Evolutionary conservation across 1,139 yeast genomes (phyloP), one percentile per base, ranked within the genome.

Genomic region (Ogataea hybrid): DNA sequence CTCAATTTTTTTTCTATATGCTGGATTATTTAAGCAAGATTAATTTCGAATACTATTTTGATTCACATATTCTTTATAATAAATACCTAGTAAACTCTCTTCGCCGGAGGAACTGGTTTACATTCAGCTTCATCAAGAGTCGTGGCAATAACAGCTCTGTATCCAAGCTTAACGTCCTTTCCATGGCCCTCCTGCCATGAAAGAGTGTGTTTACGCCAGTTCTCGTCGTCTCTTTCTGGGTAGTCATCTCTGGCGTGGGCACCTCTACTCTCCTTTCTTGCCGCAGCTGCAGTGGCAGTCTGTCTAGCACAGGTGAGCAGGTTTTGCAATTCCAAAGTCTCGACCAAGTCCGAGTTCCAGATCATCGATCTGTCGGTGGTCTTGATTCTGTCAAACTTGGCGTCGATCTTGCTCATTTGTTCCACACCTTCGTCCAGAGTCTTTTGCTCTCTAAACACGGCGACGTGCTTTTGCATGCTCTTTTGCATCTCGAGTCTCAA

Each of bases 211-310:
- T 92, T 92, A 94, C 89, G 88, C 98, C 98, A 92, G 75, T 88
- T 74, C 48, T 64, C 89, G 65, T 92, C 98, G 63, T 92, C 96
- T 81, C 98, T 88, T 50, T 81, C 83, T 61, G 95, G 97, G 74
- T 69, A 90, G 69, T 92, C 98, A 69, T 92, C 98, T 75, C 97
- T 85, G 51, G 98, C 97, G 63, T 92, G 98, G 41, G 98, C 98
- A 74, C 98, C 98, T 77, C 98, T 88, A 37, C 97, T 89, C 74
- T 92, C 98, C 62, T 74, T 84, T 78, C 98, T 87, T 46, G 89
- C 95, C 50, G 94, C 90, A 41, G 98, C 98, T 48, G 96, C 81
- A 54, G 72, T 73, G 35, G 97, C 97, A 42, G 97, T 90, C 75
- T 92, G 98, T 56, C 86, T 82, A 50, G 98, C 98, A 76, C 97